These are phyloP conservation scores for Eucalyptus globulus DNA, from an alignment of 345 rosid genomes.

Conservation along the genomic window DNA sequence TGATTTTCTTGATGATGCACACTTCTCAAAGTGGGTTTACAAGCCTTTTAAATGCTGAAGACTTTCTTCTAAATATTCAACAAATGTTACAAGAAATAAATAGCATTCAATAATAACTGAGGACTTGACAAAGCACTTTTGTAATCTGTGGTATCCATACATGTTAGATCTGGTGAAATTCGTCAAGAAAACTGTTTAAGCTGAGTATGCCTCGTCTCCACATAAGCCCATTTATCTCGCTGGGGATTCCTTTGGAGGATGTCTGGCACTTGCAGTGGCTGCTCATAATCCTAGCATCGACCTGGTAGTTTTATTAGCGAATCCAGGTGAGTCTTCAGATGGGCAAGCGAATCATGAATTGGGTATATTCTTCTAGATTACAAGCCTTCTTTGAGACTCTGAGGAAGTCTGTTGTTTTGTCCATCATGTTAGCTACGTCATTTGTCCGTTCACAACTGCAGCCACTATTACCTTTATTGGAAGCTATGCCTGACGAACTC, in stretches of 20 bases:
- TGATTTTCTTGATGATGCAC: neutral
- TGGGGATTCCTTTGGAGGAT: slow-evolving; percentile 85
- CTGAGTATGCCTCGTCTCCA: slow-evolving; percentile 39
- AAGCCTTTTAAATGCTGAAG: neutral
- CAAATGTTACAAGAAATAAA: neutral
- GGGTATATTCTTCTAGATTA: neutral
- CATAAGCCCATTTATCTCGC: slow-evolving; percentile 66
- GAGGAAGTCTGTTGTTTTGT: neutral
- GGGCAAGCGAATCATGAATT: neutral
- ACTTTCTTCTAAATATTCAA: neutral
- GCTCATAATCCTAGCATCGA: slow-evolving; percentile 62
- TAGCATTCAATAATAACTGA: neutral
- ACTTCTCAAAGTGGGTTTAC: neutral
- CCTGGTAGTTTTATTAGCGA: slow-evolving; percentile 50
- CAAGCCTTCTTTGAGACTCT: neutral
- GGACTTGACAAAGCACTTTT: neutral
- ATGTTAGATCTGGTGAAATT: slow-evolving; percentile 40
- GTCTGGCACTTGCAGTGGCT: slow-evolving; percentile 77
- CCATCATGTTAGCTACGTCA: slow-evolving; percentile 18
- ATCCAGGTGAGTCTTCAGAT: slow-evolving; percentile 44
- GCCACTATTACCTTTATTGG: slow-evolving; percentile 21
- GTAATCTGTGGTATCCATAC: neutral
- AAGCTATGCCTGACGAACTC: slow-evolving; percentile 19
- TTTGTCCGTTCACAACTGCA: slow-evolving; percentile 22
- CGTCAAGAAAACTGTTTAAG: slow-evolving; percentile 47